Conservation (phyloP, 1,139 yeast species). For the Scheffersomyces titani region DNA sequence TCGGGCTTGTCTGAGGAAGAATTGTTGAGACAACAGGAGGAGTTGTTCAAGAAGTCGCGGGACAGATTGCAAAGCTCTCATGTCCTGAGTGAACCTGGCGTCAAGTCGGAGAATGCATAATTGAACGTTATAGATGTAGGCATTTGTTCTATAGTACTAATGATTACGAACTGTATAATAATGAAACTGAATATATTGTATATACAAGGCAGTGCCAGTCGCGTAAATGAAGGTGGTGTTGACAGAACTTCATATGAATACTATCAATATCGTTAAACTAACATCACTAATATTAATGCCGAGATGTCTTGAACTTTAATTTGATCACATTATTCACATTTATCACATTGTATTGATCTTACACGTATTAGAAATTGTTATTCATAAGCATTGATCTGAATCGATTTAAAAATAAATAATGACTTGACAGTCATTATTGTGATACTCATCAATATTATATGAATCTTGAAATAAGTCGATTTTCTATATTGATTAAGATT, state of each 20-base stretch:
- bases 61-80: slow-evolving; percentile 58
- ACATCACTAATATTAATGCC: too few relatives aligned
- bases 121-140: not conserved
- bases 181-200: not conserved
- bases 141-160: not conserved
- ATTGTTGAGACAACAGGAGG: slow-evolving; percentile 87
- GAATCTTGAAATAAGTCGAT: not conserved
- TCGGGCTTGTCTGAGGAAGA: slow-evolving; percentile 94
- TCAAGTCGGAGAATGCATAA: not conserved
- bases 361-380: too few relatives aligned
- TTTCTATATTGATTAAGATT: not conserved
- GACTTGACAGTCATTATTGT: not conserved
- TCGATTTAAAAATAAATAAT: not conserved
- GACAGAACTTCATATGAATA: too few relatives aligned
- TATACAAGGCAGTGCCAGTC: not conserved
- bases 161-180: not conserved
- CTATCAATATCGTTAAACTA: too few relatives aligned
- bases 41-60: slow-evolving; percentile 84
- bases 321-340: not conserved
- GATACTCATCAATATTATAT: too few relatives aligned
- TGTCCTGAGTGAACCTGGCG: slow-evolving; percentile 1
- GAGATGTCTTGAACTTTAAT: too few relatives aligned
- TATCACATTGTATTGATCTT: too few relatives aligned
- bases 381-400: too few relatives aligned
- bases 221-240: not conserved